phyloP scores from a whole-genome alignment of 129 eudicot species.

The Escallonia rubra region DNA sequence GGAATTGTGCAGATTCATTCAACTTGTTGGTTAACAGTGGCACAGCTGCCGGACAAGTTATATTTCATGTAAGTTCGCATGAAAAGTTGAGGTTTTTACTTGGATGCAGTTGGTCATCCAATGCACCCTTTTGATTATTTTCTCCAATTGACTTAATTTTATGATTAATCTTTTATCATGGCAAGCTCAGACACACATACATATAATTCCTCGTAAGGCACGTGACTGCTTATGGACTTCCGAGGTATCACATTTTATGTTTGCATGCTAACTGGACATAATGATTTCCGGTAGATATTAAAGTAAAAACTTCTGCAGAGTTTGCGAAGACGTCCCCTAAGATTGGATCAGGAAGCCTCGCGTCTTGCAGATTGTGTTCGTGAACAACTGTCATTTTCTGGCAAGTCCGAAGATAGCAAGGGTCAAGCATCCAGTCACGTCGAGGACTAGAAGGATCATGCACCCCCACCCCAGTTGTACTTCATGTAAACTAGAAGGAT shows the following conservation, averaged over 20 bases:
- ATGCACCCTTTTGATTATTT: too few species aligned
- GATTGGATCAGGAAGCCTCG: constrained; percentile 59
- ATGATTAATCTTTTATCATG: constrained; percentile 14
- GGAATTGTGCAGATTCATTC: constrained; percentile 68
- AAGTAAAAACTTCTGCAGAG: constrained; percentile 41
- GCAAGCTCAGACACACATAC: constrained; percentile 74
- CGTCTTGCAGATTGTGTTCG: constrained; percentile 63
- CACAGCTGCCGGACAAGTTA: constrained; percentile 88
- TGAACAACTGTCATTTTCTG: constrained; percentile 37
- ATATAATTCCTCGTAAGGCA: constrained; percentile 87
- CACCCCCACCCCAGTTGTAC: constrained; percentile 18
- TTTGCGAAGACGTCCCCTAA: constrained; percentile 57
- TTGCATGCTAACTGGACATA: too few species aligned
- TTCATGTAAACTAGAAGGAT: constrained; percentile 20
- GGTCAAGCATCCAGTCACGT: constrained; percentile 54
- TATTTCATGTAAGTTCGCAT: constrained; percentile 73
- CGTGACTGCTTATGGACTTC: constrained; percentile 92
- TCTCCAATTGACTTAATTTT: not conserved
- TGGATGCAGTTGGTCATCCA: not conserved
- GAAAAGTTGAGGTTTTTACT: not conserved
- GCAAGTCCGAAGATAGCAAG: constrained; percentile 45
- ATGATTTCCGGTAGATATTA: not conserved
- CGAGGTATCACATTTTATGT: constrained; percentile 44
- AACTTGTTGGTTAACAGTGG: constrained; percentile 95
- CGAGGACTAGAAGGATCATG: constrained; percentile 30